A percentile compares a stretch with the other conserved stretches of the same genome.
These are phyloP conservation scores for Posidonia australis DNA, from an alignment of 106 monocot genomes.

Conservation along the genomic window DNA sequence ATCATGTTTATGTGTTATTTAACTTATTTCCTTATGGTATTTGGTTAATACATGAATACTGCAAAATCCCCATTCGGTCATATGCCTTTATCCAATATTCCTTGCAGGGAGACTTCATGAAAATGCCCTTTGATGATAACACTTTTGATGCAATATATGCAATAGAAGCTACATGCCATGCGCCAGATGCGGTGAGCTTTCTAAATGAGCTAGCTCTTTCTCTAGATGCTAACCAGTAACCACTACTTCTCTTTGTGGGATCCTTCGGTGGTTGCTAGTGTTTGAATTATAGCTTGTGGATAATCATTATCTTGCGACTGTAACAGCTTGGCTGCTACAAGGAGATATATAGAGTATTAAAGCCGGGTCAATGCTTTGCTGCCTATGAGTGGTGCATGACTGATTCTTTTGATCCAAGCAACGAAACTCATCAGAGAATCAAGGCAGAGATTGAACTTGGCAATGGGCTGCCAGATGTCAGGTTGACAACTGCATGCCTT, in stretches of 20 bases:
- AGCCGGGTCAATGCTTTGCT: constrained; percentile 92
- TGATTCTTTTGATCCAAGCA: constrained; percentile 56
- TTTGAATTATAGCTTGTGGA: not conserved
- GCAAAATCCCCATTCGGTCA: not conserved
- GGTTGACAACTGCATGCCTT: constrained; percentile 60
- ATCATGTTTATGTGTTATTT: not conserved
- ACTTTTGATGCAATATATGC: constrained; percentile 92
- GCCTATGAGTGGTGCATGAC: constrained; percentile 99
- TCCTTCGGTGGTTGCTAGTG: not conserved
- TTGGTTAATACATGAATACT: not conserved
- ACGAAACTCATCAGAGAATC: constrained; percentile 60
- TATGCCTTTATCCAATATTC: not conserved
- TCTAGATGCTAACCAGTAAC: not conserved
- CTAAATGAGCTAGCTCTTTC: not conserved
- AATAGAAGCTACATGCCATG: constrained; percentile 98
- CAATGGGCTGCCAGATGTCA: constrained; percentile 86
- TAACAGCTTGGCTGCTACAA: constrained; percentile 81
- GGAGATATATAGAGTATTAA: constrained; percentile 82
- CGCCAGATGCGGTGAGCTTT: constrained; percentile 71
- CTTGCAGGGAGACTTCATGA: constrained; percentile 98
- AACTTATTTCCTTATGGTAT: not conserved
- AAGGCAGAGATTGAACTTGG: constrained; percentile 97
- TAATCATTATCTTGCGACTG: not conserved
- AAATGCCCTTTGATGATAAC: constrained; percentile 73
- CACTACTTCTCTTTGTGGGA: not conserved